These are phyloP conservation scores for Suillus fuscotomentosus DNA, from an alignment of 768 basidiomycete genomes.

Conservation along the genomic window DNA sequence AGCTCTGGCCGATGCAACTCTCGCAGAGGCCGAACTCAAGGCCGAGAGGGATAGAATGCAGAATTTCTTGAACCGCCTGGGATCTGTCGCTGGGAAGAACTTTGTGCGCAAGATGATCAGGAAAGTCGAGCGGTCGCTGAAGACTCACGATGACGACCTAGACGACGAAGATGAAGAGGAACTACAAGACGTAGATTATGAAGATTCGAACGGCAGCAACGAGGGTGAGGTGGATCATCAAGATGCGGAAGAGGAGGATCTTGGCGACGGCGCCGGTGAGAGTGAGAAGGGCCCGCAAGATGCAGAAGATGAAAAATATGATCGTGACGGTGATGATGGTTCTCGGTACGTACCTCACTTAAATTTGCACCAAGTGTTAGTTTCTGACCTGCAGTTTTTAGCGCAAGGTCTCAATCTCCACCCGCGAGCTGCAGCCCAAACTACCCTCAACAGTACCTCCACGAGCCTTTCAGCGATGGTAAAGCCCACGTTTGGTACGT, in stretches of 20 bases:
- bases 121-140: conserved; percentile 15
- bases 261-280: background rate
- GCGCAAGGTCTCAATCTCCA: background rate
- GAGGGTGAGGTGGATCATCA: background rate
- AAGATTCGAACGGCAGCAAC: conserved; percentile 1
- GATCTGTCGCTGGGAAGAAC: conserved; percentile 23
- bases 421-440: background rate
- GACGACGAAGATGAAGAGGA: conserved; percentile 1
- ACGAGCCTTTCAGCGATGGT: background rate
- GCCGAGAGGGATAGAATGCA: conserved; percentile 24
- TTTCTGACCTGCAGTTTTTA: background rate
- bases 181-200: background rate
- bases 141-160: background rate
- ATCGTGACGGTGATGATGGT: no score
- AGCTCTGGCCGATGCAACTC: conserved; percentile 24
- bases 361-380: no score
- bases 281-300: background rate
- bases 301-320: background rate
- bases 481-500: background rate
- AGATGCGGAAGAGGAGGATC: background rate
- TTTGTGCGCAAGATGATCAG: conserved; percentile 27
- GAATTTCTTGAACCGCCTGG: conserved; percentile 21
- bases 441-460: background rate
- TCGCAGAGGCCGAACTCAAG: conserved; percentile 26
- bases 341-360: background rate